Conservation (phyloP, 2,329 filamentous ascomycete species). For the Penicillium corylophilum region DNA sequence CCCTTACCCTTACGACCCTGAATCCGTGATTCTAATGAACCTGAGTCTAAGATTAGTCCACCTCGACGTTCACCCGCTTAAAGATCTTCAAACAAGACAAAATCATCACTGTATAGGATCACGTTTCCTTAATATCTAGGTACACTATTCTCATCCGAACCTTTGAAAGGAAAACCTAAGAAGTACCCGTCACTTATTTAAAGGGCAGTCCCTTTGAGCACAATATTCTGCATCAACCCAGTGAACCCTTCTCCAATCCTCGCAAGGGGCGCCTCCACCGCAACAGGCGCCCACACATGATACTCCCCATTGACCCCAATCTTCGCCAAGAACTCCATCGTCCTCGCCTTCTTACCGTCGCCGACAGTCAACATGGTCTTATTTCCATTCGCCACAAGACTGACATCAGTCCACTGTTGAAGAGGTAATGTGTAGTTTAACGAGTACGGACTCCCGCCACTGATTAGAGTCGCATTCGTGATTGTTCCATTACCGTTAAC, state of each 20-base stretch:
- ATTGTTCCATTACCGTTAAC: slow-evolving; percentile 33
- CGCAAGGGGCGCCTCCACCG: slow-evolving; percentile 33
- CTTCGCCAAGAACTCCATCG: slow-evolving; percentile 12
- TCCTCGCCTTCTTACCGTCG: not conserved
- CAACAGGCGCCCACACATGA: slow-evolving; percentile 10
- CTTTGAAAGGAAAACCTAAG: too few species aligned
- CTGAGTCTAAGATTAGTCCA: not conserved
- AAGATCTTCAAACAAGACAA: too few species aligned
- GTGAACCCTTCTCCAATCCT: slow-evolving; percentile 20
- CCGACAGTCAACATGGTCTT: slow-evolving; percentile 32
- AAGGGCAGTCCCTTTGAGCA: slow-evolving; percentile 4
- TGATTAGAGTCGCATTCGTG: slow-evolving; percentile 40
- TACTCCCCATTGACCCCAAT: slow-evolving; percentile 15
- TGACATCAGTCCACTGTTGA: slow-evolving; percentile 37
- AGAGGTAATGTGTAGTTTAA: slow-evolving; percentile 44
- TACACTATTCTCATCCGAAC: not conserved
- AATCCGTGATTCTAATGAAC: too few species aligned
- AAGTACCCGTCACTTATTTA: not conserved
- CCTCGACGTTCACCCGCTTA: not conserved
- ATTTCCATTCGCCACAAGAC: slow-evolving; percentile 37
- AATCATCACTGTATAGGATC: not conserved
- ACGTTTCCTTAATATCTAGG: not conserved
- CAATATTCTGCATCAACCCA: slow-evolving; percentile 13
- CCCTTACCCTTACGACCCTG: too few species aligned
- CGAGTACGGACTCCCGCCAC: slow-evolving; percentile 39